Conservation (phyloP, 108 stramenopile genomes). For the Cyclotella cryptica region DNA sequence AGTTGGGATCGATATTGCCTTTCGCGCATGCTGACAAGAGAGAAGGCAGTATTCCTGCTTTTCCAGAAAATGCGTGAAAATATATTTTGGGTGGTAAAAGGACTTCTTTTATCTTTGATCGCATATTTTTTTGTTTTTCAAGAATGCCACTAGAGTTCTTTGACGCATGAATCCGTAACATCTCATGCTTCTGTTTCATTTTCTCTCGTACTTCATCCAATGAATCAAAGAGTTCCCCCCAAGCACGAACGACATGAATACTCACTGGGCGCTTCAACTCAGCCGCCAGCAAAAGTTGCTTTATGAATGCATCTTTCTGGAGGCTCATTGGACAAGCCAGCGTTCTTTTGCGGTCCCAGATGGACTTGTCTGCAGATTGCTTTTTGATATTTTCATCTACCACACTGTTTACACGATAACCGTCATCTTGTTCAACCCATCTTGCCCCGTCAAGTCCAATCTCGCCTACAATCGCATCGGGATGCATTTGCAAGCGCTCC, state of each 20-base stretch:
- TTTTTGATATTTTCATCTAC: background rate
- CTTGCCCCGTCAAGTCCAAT: conserved; percentile 82
- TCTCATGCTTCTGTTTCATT: conserved; percentile 32
- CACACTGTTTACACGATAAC: background rate
- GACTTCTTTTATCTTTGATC: conserved; percentile 6
- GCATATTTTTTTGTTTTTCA: conserved; percentile 6
- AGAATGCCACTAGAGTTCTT: background rate
- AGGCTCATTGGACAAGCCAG: conserved; percentile 64
- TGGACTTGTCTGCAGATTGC: conserved; percentile 5
- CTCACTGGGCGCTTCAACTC: conserved; percentile 75
- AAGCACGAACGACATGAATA: conserved; percentile 81
- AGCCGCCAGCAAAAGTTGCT: conserved; percentile 71
- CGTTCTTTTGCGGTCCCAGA: conserved; percentile 61
- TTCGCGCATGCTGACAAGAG: conserved; percentile 60
- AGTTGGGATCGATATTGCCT: conserved; percentile 33
- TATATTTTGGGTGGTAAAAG: conserved; percentile 80
- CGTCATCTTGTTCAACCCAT: conserved; percentile 47
- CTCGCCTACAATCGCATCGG: conserved; percentile 81
- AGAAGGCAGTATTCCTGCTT: conserved; percentile 69
- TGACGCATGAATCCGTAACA: background rate
- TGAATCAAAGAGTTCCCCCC: conserved; percentile 70
- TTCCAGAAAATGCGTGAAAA: conserved; percentile 92
- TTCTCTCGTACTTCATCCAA: conserved; percentile 32
- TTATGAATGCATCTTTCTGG: conserved; percentile 70
- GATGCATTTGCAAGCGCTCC: conserved; percentile 42